Base-by-base conservation (phyloP, 192 early-diverging fungal species). In the Jimgerdemannia flammicorona region DNA sequence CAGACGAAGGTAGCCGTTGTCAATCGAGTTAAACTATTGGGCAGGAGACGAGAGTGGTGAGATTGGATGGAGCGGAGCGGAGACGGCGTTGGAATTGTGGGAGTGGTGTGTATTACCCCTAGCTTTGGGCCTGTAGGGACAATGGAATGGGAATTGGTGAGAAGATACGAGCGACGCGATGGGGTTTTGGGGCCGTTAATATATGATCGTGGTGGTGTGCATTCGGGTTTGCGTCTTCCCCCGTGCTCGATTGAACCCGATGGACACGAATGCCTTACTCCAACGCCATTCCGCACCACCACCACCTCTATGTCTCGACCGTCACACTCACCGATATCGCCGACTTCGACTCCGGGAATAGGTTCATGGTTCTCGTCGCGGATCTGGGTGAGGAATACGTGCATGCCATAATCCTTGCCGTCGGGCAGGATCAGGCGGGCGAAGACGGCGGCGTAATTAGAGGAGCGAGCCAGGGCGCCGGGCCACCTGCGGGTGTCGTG, bases 1-100 rank as follows among this genome's bases (percentile, higher is more conserved):
- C 76, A 96, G 91, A 69, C 93, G 90, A 78, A 96, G 88, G 88
- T 91, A 96, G 0, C 93, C 95, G 72, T 94, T 92, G 84, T 93
- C 70, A 3, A 85, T 68, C 8, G 75, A 79, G 49, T 74, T 77
- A 41, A 79, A 76, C 44, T 75, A 29, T 29, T 29, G 29, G 29
- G 70, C 18, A 68, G 19, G 29, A 71, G 44, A 20, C 4, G n/a
- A 41, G 42, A 71, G 70, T 29, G 42, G n/a, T 40, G 10, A 70
- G 59, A 63, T 59, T 59, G 29, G 4, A 1, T 29, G 29, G 29
- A 29, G 29, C 29, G 29, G 29, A 29, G 29, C 29, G 29, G 29
- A 29, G 29, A 29, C 1, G 29, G 29, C 29, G 29, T 29, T 29
- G 29, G 1, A 29, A 29, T 29, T 29, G 29, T 29, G 29, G 29